Percentiles rank a stretch among this genome's conserved stretches.
These are phyloP conservation scores for Zygosaccharomyces pseudorouxii DNA, from an alignment of 805 yeast genomes.

Conservation along the genomic window DNA sequence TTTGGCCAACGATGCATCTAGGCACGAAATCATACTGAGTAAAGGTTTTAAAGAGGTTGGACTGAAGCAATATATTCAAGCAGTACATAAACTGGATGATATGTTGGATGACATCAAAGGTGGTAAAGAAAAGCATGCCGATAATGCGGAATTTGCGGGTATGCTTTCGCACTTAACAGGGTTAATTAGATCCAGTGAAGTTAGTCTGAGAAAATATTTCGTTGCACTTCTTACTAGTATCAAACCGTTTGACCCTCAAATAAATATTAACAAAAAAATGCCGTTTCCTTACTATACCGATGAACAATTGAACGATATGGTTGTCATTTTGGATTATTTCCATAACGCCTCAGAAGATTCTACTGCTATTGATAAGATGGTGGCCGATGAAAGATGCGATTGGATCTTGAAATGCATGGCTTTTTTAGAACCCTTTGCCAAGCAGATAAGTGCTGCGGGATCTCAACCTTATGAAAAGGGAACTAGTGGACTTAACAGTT, in stretches of 20 bases:
- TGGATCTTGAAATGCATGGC: constrained; percentile 43
- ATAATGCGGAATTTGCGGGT: constrained; percentile 53
- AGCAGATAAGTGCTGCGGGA: constrained; percentile 35
- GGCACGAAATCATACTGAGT: constrained; percentile 37
- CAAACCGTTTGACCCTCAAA: constrained; percentile 44
- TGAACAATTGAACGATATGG: constrained; percentile 36
- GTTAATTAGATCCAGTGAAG: constrained; percentile 53
- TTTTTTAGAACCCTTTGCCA: constrained; percentile 44
- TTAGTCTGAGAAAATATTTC: constrained; percentile 48
- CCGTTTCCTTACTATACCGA: constrained; percentile 41
- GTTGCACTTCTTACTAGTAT: constrained; percentile 41
- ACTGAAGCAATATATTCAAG: constrained; percentile 36
- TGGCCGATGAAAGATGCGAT: constrained; percentile 41
- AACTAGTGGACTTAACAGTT: constrained; percentile 51
- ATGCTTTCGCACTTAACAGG: constrained; percentile 56
- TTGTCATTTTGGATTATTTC: constrained; percentile 46
- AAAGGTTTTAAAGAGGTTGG: constrained; percentile 34
- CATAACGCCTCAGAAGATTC: constrained; percentile 31
- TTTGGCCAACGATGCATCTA: constrained; percentile 43
- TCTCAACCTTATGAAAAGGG: constrained; percentile 57
- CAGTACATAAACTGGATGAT: constrained; percentile 43
- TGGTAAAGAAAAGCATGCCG: constrained; percentile 20
- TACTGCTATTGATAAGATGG: constrained; percentile 34
- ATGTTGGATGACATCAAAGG: constrained; percentile 43
- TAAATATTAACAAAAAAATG: constrained; percentile 37